phyloP scores from a whole-genome alignment of 2,329 filamentous ascomycete genomes.

The Botrytis porri region DNA sequence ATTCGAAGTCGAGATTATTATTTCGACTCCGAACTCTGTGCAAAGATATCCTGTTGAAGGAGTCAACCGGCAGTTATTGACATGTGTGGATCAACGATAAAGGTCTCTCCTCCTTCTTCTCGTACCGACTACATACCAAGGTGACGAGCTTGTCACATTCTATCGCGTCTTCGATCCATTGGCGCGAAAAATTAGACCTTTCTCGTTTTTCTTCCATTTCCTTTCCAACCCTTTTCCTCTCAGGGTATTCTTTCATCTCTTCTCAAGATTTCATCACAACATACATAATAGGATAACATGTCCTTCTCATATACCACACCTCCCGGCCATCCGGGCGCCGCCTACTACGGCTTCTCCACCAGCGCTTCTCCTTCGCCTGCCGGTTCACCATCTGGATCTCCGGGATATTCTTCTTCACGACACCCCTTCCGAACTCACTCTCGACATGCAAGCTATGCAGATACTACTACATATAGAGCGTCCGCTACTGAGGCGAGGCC shows the following conservation, averaged over 20 bases:
- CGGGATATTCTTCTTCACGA: constrained; percentile 24
- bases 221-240: constrained; percentile 30
- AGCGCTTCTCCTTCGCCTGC: constrained; percentile 38
- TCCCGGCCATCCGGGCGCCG: constrained; percentile 31
- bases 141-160: constrained; percentile 39
- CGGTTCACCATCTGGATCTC: constrained; percentile 32
- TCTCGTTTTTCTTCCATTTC: constrained; percentile 10
- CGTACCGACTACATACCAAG: constrained; percentile 41
- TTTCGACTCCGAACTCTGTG: constrained; percentile 31
- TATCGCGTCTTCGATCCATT: constrained; percentile 29
- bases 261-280: constrained; percentile 6
- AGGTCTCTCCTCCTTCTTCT: constrained; percentile 39
- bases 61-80: constrained; percentile 36
- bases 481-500: constrained; percentile 28
- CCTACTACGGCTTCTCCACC: constrained; percentile 36
- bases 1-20: constrained; percentile 29
- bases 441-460: constrained; percentile 37
- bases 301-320: constrained; percentile 36
- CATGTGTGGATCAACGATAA: constrained; percentile 40
- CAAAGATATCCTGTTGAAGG: constrained; percentile 30
- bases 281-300: constrained; percentile 37
- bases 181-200: constrained; percentile 14
- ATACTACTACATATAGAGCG: constrained; percentile 30
- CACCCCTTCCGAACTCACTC: constrained; percentile 37
- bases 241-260: constrained; percentile 21